Evolutionary conservation across 2,329 filamentous ascomycete species (phyloP).

Genomic region (Sphaerulina musiva): DNA sequence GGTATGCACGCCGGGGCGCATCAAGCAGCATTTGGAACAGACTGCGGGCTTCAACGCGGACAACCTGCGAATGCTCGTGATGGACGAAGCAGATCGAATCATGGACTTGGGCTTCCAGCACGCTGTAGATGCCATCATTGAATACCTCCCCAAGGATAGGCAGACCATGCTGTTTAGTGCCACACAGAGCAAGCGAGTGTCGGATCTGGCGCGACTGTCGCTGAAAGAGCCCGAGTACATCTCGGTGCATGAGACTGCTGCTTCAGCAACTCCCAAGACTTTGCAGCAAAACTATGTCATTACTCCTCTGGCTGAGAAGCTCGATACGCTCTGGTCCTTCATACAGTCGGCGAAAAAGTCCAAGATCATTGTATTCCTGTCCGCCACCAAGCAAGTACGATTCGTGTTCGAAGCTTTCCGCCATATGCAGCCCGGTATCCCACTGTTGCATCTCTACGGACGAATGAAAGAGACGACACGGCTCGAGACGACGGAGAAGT

Average conservation of each 20-base stretch:
- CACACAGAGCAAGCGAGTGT: constrained; percentile 90
- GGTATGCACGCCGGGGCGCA: constrained; percentile 88
- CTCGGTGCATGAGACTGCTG: constrained; percentile 78
- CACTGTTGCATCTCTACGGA: constrained; percentile 85
- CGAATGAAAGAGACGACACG: constrained; percentile 87
- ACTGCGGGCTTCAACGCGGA: constrained; percentile 84
- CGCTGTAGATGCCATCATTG: constrained; percentile 84
- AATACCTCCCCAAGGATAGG: constrained; percentile 75
- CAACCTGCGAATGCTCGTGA: constrained; percentile 83
- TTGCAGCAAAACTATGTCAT: constrained; percentile 89
- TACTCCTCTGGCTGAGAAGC: constrained; percentile 77
- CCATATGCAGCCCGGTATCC: constrained; percentile 88
- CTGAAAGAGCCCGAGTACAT: constrained; percentile 91
- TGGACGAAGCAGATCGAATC: constrained; percentile 94
- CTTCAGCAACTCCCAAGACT: constrained; percentile 70
- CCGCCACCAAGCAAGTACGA: constrained; percentile 90
- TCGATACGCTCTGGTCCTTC: constrained; percentile 89
- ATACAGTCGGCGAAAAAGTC: constrained; percentile 83
- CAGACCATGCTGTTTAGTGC: constrained; percentile 95
- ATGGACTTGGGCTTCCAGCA: constrained; percentile 95
- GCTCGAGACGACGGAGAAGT: constrained; percentile 78
- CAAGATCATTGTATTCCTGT: constrained; percentile 93
- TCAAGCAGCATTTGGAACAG: constrained; percentile 93
- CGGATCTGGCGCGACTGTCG: constrained; percentile 81
- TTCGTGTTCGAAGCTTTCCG: constrained; percentile 93